phyloP scores from a whole-genome alignment of 1,284 basidiomycete genomes.

The Sanghuangporus weigelae region DNA sequence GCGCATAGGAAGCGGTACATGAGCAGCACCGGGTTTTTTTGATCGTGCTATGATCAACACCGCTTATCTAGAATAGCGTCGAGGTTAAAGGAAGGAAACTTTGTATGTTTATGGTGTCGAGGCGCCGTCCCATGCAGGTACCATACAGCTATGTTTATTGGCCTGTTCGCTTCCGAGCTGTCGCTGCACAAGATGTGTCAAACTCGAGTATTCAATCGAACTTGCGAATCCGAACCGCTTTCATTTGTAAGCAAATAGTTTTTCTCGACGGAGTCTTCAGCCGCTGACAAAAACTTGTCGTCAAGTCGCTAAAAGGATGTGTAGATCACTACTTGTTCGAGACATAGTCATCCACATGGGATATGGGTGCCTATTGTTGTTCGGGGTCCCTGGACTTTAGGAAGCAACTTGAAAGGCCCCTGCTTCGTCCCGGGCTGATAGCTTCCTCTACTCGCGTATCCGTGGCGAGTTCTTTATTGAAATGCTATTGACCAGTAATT shows the following conservation, averaged over 20 bases:
- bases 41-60: not conserved
- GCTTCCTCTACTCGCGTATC: not conserved
- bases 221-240: not conserved
- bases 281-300: not conserved
- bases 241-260: not conserved
- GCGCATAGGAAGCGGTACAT: not conserved
- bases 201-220: not conserved
- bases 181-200: not conserved
- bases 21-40: not conserved
- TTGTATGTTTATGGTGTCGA: not conserved
- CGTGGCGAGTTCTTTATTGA: not conserved
- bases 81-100: not conserved
- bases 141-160: not conserved
- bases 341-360: not conserved
- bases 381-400: not conserved
- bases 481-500: not conserved
- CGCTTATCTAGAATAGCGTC: not conserved
- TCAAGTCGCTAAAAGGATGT: not conserved
- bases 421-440: not conserved
- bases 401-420: not conserved
- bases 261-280: not conserved
- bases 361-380: not conserved
- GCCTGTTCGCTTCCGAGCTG: not conserved
- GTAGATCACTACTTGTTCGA: not conserved
- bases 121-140: not conserved